A percentile compares a stretch with the other conserved stretches of the same genome.
These are phyloP conservation scores for Colletotrichum magnum DNA, from an alignment of 2,329 filamentous ascomycete species.

Conservation along the genomic window DNA sequence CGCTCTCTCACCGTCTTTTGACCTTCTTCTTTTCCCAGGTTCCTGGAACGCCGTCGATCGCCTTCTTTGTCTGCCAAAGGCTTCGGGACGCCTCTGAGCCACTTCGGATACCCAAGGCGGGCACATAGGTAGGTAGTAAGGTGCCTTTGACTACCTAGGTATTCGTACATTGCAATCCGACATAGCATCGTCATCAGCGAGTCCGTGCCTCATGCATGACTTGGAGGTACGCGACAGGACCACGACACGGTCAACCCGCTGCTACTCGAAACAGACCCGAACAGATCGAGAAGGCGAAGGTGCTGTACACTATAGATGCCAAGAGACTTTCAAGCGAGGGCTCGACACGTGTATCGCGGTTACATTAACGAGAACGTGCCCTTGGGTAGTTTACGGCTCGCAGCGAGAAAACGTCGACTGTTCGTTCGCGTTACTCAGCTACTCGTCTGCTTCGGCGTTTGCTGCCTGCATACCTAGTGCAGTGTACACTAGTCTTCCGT, in stretches of 20 bases:
- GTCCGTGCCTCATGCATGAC: slow-evolving; percentile 23
- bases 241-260: slow-evolving; percentile 1
- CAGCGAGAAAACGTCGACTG: too few species aligned
- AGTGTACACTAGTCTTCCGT: too few species aligned
- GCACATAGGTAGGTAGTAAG: neutral
- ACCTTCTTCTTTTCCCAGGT: slow-evolving; percentile 27
- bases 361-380: too few species aligned
- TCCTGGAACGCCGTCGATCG: slow-evolving; percentile 13
- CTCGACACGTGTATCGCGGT: too few species aligned
- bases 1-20: slow-evolving; percentile 37
- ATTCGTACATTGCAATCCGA: neutral
- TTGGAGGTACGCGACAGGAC: neutral
- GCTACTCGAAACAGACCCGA: slow-evolving; percentile 4
- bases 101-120: neutral
- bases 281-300: neutral
- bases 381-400: too few species aligned
- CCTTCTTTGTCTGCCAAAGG: slow-evolving; percentile 14
- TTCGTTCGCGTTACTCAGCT: too few species aligned
- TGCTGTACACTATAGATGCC: too few species aligned
- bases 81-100: slow-evolving; percentile 5
- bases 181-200: neutral
- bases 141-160: too few species aligned
- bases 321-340: too few species aligned
- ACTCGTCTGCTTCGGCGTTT: too few species aligned
- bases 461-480: too few species aligned